phyloP scores from a whole-genome alignment of 768 basidiomycete species.

The Lentinula aciculospora region DNA sequence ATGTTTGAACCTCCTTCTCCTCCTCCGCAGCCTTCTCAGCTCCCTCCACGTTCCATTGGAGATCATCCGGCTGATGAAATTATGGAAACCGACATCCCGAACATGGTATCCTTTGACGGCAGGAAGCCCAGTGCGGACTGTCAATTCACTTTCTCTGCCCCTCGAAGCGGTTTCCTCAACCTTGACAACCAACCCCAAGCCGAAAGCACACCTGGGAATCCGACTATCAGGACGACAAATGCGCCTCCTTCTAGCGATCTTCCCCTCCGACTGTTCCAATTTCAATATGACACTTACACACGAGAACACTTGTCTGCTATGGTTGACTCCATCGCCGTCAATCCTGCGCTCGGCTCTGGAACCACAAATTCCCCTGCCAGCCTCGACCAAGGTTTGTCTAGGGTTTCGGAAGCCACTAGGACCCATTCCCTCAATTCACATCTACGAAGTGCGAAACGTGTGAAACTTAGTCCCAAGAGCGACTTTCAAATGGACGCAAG shows the following conservation, averaged over 20 bases:
- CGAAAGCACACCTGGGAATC: constrained; percentile 53
- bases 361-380: constrained; percentile 39
- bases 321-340: constrained; percentile 90
- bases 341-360: constrained; percentile 55
- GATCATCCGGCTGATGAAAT: constrained; percentile 31
- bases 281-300: constrained; percentile 95
- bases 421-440: constrained; percentile 39
- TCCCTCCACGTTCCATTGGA: constrained; percentile 11
- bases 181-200: constrained; percentile 42
- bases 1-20: constrained; percentile 96
- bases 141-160: constrained; percentile 74
- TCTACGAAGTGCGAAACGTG: constrained; percentile 71
- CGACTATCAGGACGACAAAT: constrained; percentile 18
- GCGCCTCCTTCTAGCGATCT: constrained; percentile 54
- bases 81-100: constrained; percentile 43
- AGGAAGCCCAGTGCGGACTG: constrained; percentile 45
- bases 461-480: constrained; percentile 67
- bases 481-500: constrained; percentile 54
- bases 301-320: constrained; percentile 90
- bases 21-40: constrained; percentile 26
- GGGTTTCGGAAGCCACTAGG: constrained; percentile 38
- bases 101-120: constrained; percentile 39
- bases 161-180: constrained; percentile 28
- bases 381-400: constrained; percentile 37
- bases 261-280: constrained; percentile 82